A percentile compares a stretch with the other conserved stretches of the same genome.
phyloP scores from a whole-genome alignment of 371 early-diverging fungal species.

The Actinomucor elegans region DNA sequence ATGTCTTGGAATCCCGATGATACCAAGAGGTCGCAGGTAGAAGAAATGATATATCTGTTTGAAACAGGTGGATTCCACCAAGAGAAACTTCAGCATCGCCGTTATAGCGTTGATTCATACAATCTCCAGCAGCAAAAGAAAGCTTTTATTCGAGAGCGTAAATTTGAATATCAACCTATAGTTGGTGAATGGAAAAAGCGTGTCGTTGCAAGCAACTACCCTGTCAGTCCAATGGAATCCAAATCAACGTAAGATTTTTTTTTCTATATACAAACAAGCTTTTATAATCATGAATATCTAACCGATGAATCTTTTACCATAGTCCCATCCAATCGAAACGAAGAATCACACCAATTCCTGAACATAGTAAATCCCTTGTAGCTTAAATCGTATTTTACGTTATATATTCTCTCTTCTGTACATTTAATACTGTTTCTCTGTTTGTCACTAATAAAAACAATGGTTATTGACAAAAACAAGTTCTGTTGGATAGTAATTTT shows the following conservation, averaged over 20 bases:
- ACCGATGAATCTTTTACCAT: background rate
- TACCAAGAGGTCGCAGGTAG: conserved; percentile 4
- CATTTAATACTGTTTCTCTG: too few species aligned
- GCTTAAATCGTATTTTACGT: too few species aligned
- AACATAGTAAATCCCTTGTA: background rate
- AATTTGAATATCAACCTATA: conserved; percentile 21
- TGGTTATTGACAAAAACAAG: too few species aligned
- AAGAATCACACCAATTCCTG: conserved; percentile 1
- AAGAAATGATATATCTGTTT: conserved; percentile 13
- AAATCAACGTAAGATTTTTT: conserved; percentile 19
- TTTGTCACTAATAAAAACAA: too few species aligned
- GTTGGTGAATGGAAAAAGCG: conserved; percentile 24
- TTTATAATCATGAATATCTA: background rate
- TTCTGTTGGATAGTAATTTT: too few species aligned
- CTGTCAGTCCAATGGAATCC: conserved; percentile 2
- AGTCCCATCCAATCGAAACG: conserved; percentile 5
- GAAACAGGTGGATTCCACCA: conserved; percentile 6
- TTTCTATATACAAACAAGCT: background rate
- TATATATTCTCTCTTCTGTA: too few species aligned
- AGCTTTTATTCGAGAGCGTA: conserved; percentile 6
- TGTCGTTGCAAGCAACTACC: background rate
- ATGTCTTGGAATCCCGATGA: background rate
- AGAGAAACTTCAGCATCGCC: background rate
- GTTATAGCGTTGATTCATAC: conserved; percentile 7
- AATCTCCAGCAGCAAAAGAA: background rate